Evolutionary conservation across 352 stramenopile species (phyloP).

Genomic region (Phytophthora citrophthora): DNA sequence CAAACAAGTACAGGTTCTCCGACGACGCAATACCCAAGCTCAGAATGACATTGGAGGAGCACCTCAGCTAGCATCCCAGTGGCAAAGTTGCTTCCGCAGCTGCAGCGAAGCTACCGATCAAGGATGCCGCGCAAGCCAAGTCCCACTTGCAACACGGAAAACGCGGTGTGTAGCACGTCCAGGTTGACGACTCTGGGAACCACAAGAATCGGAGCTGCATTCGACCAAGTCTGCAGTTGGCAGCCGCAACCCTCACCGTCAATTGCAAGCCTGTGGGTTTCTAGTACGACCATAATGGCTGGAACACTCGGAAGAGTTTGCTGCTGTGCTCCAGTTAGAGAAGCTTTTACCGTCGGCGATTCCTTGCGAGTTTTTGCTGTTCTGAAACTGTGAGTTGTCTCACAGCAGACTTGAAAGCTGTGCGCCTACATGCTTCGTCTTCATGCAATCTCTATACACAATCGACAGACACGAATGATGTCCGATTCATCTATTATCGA

Average conservation of each 20-base stretch:
- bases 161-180: constrained; percentile 13
- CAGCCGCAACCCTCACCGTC: too few species aligned
- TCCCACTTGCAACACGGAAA: constrained; percentile 34
- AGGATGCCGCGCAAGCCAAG: neutral
- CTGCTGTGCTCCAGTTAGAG: neutral
- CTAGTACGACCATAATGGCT: neutral
- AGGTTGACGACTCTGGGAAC: constrained; percentile 2
- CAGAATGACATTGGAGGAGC: too few species aligned
- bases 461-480: too few species aligned
- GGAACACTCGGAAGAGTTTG: neutral
- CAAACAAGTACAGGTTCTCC: neutral
- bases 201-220: constrained; percentile 17
- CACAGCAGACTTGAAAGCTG: neutral
- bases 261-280: neutral
- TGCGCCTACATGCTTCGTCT: constrained; percentile 4
- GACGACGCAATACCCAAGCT: neutral
- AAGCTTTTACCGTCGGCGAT: neutral
- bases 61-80: neutral
- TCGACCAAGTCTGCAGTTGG: neutral
- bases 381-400: neutral
- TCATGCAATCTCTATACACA: neutral
- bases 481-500: too few species aligned
- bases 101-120: constrained; percentile 6
- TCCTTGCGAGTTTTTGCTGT: neutral
- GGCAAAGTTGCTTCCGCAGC: neutral